A percentile compares a stretch with the other conserved stretches of the same genome.
These are phyloP conservation scores for Tulasnella sp. DNA, from an alignment of 768 basidiomycete genomes.

Conservation along the genomic window DNA sequence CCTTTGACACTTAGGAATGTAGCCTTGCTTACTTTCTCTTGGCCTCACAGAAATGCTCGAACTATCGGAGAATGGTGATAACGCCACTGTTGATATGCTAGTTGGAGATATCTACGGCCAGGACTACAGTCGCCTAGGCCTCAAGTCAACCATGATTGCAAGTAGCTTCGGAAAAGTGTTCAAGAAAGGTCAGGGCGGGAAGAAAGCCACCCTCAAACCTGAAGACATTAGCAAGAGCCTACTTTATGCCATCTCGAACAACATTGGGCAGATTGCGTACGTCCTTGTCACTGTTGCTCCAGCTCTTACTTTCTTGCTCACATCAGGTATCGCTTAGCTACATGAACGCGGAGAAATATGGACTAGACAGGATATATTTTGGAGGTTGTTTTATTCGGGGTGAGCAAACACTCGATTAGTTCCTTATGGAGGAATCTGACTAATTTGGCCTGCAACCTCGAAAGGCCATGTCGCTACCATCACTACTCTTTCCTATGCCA, in stretches of 20 bases:
- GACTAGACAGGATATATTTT: constrained; percentile 94
- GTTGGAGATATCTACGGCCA: constrained; percentile 99
- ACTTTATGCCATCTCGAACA: constrained; percentile 94
- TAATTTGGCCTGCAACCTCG: neutral
- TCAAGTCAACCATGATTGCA: constrained; percentile 97
- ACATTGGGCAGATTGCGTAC: constrained; percentile 99
- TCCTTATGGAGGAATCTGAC: neutral
- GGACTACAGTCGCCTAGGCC: constrained; percentile 88
- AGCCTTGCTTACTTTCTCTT: constrained; percentile 17
- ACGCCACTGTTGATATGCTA: constrained; percentile 92
- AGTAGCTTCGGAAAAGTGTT: constrained; percentile 99
- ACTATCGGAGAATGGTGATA: constrained; percentile 89
- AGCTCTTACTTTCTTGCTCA: neutral
- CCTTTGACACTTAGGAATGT: neutral
- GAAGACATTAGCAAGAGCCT: constrained; percentile 94
- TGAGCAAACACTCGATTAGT: constrained; percentile 32
- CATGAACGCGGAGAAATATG: constrained; percentile 99
- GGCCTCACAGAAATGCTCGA: constrained; percentile 78
- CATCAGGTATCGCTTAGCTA: constrained; percentile 45
- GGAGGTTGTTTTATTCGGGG: constrained; percentile 98
- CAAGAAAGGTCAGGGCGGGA: constrained; percentile 60
- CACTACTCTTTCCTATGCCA: constrained; percentile 94
- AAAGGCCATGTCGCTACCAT: constrained; percentile 94
- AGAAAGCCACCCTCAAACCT: constrained; percentile 69
- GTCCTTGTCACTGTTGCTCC: constrained; percentile 33